Evolutionary conservation across 2,329 filamentous ascomycete species (phyloP).

Genomic region (Aspergillus carbonarius): DNA sequence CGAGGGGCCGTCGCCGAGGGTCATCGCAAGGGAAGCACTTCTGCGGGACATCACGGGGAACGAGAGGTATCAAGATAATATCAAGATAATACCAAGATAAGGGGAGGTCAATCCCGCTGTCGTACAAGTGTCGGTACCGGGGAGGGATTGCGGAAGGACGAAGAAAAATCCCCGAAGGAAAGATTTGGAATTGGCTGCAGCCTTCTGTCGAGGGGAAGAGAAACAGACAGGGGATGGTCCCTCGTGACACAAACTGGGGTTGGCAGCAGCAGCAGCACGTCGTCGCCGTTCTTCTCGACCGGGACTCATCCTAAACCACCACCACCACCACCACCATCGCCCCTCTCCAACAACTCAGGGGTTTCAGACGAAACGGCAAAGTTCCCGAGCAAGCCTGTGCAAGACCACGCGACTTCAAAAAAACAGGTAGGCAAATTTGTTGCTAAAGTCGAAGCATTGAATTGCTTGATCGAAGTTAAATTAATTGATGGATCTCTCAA

Average conservation of each 20-base stretch:
- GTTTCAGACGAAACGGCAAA: too few relatives aligned
- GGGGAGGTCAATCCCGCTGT: not conserved
- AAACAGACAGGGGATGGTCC: slow-evolving; percentile 5
- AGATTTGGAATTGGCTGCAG: slow-evolving; percentile 9
- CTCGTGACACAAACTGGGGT: slow-evolving; percentile 6
- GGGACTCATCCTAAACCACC: not conserved
- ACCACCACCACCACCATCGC: not conserved
- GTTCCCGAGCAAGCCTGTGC: not conserved
- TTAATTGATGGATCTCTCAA: slow-evolving; percentile 1
- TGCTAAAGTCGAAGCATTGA: not conserved
- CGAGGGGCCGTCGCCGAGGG: not conserved
- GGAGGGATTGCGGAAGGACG: not conserved
- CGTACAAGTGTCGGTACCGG: slow-evolving; percentile 2
- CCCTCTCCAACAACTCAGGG: not conserved
- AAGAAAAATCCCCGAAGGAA: slow-evolving; percentile 4
- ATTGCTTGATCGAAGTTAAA: slow-evolving; percentile 2
- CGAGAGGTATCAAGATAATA: not conserved
- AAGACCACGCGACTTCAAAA: not conserved
- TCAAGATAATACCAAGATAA: not conserved
- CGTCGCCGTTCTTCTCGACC: not conserved
- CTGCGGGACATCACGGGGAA: not conserved
- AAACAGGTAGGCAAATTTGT: not conserved
- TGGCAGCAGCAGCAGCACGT: not conserved
- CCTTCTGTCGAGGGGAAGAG: slow-evolving; percentile 1
- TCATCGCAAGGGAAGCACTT: not conserved